Evolutionary conservation across 108 stramenopile genomes (phyloP), one percentile per base, ranked within the genome.

Genomic region (Cyclotella cryptica): DNA sequence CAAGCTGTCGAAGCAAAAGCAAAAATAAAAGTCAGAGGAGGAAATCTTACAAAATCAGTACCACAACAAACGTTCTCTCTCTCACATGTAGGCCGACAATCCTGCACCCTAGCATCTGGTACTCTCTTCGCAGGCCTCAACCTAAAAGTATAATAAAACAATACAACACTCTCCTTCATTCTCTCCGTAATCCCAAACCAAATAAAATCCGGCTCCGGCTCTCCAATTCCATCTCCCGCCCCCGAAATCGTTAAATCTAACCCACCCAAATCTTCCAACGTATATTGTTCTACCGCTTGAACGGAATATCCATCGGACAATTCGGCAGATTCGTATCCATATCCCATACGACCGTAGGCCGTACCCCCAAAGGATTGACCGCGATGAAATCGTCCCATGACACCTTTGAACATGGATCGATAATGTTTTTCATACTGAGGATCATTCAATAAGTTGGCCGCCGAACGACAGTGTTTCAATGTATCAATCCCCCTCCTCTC

Each of bases 131-230:
- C 49, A n/a, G 80, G 80, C 41, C 18, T 68, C 28, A 66, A 24
- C 24, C 40, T 69, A 52, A 74, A 81, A 19, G 67, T 52, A 41
- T 63, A 81, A 43, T 81, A 74, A 69, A 74, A 81, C 22, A 81
- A 51, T 0, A 55, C 39, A 0, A 66, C 72, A 14, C 71, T 73
- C 52, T 81, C 80, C 24, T 66, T 68, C 80, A 81, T 81, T 26
- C 80, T 59, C 60, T 81, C 80, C n/a, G 80, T 81, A 42, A 81
- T 81, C 2, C 80, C 80, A 52, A 81, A 81, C 80, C 80, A 81
- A 39, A 81, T 29, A 47, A 81, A 81, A 58, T 81, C 80, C 12
- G 80, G 80, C 30, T 81, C 80, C 0, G 80, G 62, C 53, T 45
- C 59, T 7, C 80, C 74, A 12, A 65, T 49, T 17, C 74, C 80